Percentiles rank a stretch among this genome's conserved stretches.
These are phyloP conservation scores for Elaeagnus macrophylla DNA, from an alignment of 306 rosid species.

Conservation along the genomic window DNA sequence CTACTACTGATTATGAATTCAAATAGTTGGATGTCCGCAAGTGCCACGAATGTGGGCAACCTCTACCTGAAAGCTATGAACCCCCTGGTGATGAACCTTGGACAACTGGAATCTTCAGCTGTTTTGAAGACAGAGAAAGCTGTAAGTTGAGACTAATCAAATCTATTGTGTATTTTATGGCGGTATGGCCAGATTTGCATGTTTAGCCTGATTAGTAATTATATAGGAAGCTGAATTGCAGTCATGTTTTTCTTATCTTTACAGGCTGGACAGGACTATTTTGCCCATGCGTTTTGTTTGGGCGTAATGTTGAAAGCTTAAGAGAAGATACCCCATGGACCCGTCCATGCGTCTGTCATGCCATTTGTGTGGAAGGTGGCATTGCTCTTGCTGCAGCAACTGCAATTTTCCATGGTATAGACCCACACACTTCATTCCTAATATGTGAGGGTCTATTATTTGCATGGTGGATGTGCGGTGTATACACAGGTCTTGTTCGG, in stretches of 20 bases:
- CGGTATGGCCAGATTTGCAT: not conserved
- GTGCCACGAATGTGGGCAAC: constrained; percentile 85
- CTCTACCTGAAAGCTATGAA: constrained; percentile 83
- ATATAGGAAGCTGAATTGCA: not conserved
- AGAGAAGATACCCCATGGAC: constrained; percentile 74
- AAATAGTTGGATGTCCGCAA: constrained; percentile 63
- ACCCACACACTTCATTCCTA: constrained; percentile 62
- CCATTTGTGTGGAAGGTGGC: constrained; percentile 89
- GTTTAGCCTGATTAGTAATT: not conserved
- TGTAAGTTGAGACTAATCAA: constrained; percentile 50
- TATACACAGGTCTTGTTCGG: constrained; percentile 78
- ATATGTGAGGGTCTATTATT: constrained; percentile 76
- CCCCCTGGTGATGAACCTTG: constrained; percentile 94
- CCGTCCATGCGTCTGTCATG: constrained; percentile 81
- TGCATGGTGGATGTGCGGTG: constrained; percentile 99
- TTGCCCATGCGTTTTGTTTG: constrained; percentile 90
- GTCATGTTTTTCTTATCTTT: constrained; percentile 7
- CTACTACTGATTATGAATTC: constrained; percentile 8
- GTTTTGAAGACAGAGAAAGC: constrained; percentile 77
- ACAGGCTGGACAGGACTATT: constrained; percentile 84
- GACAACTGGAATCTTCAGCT: constrained; percentile 89
- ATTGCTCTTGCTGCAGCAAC: constrained; percentile 73
- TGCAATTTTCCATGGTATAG: constrained; percentile 45
- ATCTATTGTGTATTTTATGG: not conserved
- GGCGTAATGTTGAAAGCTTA: constrained; percentile 75